Conservation (phyloP, 768 basidiomycete genomes). For the Boletus coccyginus region DNA sequence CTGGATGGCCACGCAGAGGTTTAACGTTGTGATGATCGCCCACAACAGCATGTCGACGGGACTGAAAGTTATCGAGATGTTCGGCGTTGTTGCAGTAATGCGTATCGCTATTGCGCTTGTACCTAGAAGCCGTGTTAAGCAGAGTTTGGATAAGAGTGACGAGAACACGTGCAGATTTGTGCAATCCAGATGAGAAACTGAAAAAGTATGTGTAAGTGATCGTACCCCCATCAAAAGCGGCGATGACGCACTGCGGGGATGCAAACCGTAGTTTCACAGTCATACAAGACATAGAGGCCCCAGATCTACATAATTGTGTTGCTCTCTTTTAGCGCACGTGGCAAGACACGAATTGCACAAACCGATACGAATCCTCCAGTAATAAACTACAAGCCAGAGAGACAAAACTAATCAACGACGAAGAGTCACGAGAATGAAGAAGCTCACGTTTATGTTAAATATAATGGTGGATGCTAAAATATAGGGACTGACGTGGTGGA, state of each 20-base stretch:
- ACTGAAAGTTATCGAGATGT: not conserved
- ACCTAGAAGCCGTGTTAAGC: constrained; percentile 6
- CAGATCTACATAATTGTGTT: constrained; percentile 12
- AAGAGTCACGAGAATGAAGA: not conserved
- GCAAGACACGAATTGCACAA: not conserved
- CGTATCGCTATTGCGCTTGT: not conserved
- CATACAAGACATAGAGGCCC: constrained; percentile 23
- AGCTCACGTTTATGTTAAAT: constrained; percentile 13
- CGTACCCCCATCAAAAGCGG: not conserved
- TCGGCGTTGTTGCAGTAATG: not conserved
- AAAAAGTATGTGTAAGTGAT: not conserved
- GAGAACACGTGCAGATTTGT: constrained; percentile 11
- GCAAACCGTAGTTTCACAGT: constrained; percentile 9
- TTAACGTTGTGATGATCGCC: constrained; percentile 10
- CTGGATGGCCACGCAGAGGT: constrained; percentile 13
- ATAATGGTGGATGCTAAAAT: not conserved
- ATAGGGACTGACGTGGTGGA: not conserved
- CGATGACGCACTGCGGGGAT: constrained; percentile 14
- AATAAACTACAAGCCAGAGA: constrained; percentile 9
- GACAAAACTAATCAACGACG: not conserved
- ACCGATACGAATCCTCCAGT: constrained; percentile 17
- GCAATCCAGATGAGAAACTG: constrained; percentile 20
- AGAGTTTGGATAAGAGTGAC: not conserved
- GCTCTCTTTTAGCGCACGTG: not conserved
- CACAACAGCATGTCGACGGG: constrained; percentile 5